These are phyloP conservation scores for Chlamydomonas sp. DNA, from an alignment of 139 green algal species.

Conservation along the genomic window DNA sequence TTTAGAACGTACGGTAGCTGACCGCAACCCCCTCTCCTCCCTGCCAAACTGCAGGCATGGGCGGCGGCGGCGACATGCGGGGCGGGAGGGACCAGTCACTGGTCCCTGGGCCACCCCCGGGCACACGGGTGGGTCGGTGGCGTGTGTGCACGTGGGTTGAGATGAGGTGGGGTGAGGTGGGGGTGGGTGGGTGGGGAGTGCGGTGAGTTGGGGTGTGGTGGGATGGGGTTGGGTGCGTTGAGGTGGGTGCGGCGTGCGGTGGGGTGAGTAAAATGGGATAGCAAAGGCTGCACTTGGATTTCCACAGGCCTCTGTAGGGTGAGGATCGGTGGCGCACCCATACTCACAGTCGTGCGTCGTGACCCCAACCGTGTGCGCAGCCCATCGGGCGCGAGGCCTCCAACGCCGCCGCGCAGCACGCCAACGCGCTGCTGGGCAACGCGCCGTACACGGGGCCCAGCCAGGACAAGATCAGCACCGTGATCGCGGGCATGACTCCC, in stretches of 20 bases:
- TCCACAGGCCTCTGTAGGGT: no score
- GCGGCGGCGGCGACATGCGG: neutral
- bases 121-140: constrained; percentile 15
- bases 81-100: neutral
- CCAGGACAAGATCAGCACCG: constrained; percentile 34
- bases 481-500: constrained; percentile 58
- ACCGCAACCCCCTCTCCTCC: no score
- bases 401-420: neutral
- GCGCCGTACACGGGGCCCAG: constrained; percentile 30
- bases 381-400: constrained; percentile 26
- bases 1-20: no score
- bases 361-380: neutral
- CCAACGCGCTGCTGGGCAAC: constrained; percentile 33
- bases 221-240: no score
- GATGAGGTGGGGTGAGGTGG: no score
- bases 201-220: no score
- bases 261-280: no score
- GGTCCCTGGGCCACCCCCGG: constrained; percentile 2
- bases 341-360: no score
- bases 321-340: no score
- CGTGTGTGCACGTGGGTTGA: neutral
- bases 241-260: no score
- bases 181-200: no score
- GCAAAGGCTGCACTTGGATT: no score
- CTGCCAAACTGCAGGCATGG: neutral